Evolutionary conservation across 176 grass and related monocot genomes (phyloP).

Genomic region (Aegilops bicornis): DNA sequence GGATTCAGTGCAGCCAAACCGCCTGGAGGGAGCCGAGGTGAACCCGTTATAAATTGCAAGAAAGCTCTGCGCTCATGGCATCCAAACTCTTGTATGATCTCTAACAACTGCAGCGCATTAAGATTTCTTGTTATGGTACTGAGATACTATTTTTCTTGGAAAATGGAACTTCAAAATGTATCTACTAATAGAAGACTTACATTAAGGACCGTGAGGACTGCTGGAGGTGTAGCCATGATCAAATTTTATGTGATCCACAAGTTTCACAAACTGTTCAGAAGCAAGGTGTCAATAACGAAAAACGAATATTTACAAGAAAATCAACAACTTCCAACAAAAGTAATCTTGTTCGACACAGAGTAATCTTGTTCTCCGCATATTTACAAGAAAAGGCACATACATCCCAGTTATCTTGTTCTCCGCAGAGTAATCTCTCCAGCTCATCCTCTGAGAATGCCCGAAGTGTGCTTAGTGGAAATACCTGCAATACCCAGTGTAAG

Average conservation of each 20-base stretch:
- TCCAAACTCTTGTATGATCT: conserved; percentile 89
- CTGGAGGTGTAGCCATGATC: conserved; percentile 91
- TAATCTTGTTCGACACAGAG: too few species aligned
- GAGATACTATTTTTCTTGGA: not conserved
- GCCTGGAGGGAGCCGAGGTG: conserved; percentile 87
- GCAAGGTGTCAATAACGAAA: conserved; percentile 37
- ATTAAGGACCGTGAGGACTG: conserved; percentile 75
- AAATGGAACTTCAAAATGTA: conserved; percentile 27
- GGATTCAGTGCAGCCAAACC: conserved; percentile 89
- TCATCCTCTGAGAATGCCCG: conserved; percentile 82
- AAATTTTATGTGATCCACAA: conserved; percentile 96
- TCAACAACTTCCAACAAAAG: conserved; percentile 29
- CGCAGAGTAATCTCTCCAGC: conserved; percentile 78
- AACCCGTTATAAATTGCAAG: conserved; percentile 95
- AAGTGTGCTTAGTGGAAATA: conserved; percentile 72
- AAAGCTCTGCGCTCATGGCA: conserved; percentile 69
- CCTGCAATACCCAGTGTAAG: conserved; percentile 43
- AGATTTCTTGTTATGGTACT: not conserved
- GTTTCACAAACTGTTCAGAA: conserved; percentile 70
- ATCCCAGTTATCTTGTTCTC: conserved; percentile 86
- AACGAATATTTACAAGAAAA: conserved; percentile 24
- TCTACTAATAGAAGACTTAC: conserved; percentile 42
- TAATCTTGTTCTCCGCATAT: too few species aligned
- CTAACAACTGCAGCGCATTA: conserved; percentile 65
- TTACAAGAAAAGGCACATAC: conserved; percentile 48